Evolutionary conservation across 2,329 filamentous ascomycete species (phyloP).

Genomic region (Fusarium guadeloupense): DNA sequence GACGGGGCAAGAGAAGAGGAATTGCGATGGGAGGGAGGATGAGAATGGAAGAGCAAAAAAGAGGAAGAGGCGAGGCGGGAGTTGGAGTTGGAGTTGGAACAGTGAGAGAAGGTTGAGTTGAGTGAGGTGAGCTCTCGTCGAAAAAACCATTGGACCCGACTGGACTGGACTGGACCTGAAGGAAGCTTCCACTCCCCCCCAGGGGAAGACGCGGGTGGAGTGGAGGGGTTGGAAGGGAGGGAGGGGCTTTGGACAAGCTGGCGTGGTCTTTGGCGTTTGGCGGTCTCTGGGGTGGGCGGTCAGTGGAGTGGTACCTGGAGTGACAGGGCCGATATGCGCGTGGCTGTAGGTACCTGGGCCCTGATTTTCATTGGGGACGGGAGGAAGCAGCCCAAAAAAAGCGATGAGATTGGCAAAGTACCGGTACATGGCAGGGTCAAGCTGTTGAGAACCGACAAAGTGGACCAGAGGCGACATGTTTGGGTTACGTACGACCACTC

Average conservation of each 20-base stretch:
- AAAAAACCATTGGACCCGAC: constrained; percentile 42
- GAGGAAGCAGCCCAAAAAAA: constrained; percentile 34
- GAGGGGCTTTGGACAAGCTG: constrained; percentile 18
- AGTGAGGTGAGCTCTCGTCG: constrained; percentile 37
- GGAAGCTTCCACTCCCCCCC: constrained; percentile 43
- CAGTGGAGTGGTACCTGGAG: constrained; percentile 31
- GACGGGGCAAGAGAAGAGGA: constrained; percentile 29
- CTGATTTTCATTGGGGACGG: constrained; percentile 36
- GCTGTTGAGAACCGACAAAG: constrained; percentile 41
- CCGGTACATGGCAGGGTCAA: constrained; percentile 36
- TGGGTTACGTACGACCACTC: constrained; percentile 36
- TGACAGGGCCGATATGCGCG: constrained; percentile 15
- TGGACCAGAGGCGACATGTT: constrained; percentile 36
- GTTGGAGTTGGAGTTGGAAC: constrained; percentile 36
- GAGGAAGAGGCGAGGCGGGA: no score
- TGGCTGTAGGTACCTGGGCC: constrained; percentile 33
- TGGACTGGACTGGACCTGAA: no score
- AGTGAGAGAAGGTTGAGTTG: constrained; percentile 33
- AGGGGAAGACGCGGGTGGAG: constrained; percentile 41
- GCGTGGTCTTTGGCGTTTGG: constrained; percentile 11
- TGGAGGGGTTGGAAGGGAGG: constrained; percentile 36
- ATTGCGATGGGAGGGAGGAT: constrained; percentile 17
- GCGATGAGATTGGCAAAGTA: constrained; percentile 39
- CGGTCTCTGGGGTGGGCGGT: constrained; percentile 28
- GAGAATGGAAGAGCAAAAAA: constrained; percentile 37